Conservation (phyloP, 139 green algal species). For the Ulvella scutata region DNA sequence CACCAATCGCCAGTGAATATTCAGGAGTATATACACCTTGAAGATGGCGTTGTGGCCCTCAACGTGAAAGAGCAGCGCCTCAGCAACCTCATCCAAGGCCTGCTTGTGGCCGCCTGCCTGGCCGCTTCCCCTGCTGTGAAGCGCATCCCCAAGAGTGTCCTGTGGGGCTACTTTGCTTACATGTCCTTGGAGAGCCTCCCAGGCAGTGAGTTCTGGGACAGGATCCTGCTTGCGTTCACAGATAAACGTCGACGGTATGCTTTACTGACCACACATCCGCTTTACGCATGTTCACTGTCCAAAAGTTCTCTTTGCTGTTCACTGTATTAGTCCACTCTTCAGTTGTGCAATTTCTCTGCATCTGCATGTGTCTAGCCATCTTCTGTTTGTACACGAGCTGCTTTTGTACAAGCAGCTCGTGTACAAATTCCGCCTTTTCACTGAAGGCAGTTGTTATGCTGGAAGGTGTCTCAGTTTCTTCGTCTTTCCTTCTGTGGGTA, state of each 20-base stretch:
- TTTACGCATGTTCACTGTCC: neutral
- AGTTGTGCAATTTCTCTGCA: too few relatives aligned
- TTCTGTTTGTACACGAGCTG: too few relatives aligned
- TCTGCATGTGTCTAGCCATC: too few relatives aligned
- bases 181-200: constrained; percentile 68
- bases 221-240: constrained; percentile 47
- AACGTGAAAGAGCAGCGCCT: constrained; percentile 66
- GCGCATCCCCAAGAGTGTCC: constrained; percentile 38
- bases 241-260: constrained; percentile 28
- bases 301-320: neutral
- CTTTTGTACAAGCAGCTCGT: too few relatives aligned
- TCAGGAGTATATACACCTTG: constrained; percentile 3
- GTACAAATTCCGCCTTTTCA: too few relatives aligned
- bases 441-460: too few relatives aligned
- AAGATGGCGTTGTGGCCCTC: constrained; percentile 13
- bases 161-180: constrained; percentile 84
- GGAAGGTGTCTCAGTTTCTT: too few relatives aligned
- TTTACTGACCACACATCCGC: neutral
- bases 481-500: too few relatives aligned
- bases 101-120: constrained; percentile 50
- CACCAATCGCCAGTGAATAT: neutral
- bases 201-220: constrained; percentile 52
- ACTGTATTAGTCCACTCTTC: too few relatives aligned
- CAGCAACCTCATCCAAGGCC: constrained; percentile 47
- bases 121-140: constrained; percentile 41